Conservation (phyloP, 2,329 filamentous ascomycete species). For the Xylariaceae sp. region DNA sequence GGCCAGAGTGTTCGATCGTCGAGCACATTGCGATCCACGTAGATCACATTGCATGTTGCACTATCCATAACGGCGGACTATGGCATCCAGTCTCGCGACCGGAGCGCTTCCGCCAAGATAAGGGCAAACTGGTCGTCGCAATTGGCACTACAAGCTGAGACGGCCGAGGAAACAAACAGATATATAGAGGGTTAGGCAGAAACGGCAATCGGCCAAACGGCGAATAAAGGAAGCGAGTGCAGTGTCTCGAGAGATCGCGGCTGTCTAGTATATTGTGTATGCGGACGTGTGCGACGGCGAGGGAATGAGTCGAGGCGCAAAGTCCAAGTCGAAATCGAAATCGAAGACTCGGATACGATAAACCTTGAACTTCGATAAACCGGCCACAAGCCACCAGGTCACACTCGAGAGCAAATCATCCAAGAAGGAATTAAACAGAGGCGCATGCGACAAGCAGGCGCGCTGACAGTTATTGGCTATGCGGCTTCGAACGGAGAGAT, state of each 20-base stretch:
- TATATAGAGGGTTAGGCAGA: conserved; percentile 6
- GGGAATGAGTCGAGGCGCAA: conserved; percentile 26
- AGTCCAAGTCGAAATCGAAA: conserved; percentile 27
- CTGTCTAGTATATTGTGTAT: conserved; percentile 22
- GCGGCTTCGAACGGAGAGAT: conserved; percentile 24
- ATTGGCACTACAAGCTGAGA: conserved; percentile 19
- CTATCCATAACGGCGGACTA: conserved; percentile 59
- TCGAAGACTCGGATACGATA: conserved; percentile 23
- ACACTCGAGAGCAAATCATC: conserved; percentile 28
- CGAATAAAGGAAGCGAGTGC: conserved; percentile 16
- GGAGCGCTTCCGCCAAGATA: conserved; percentile 56
- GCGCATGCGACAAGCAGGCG: conserved; percentile 24
- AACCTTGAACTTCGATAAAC: conserved; percentile 30
- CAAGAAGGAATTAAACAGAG: conserved; percentile 15
- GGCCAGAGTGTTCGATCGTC: conserved; percentile 47
- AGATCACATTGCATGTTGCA: conserved; percentile 61
- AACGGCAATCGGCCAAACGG: conserved; percentile 17
- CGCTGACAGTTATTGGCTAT: conserved; percentile 25
- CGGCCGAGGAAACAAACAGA: conserved; percentile 11
- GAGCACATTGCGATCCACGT: conserved; percentile 58
- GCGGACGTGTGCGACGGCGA: conserved; percentile 27
- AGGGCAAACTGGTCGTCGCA: conserved; percentile 26
- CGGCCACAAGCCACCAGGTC: conserved; percentile 28
- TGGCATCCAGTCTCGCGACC: conserved; percentile 64
- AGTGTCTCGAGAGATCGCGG: conserved; percentile 28